A percentile compares a stretch with the other conserved stretches of the same genome.
Evolutionary conservation across 768 basidiomycete genomes (phyloP).

Genomic region (Dioszegia hungarica): DNA sequence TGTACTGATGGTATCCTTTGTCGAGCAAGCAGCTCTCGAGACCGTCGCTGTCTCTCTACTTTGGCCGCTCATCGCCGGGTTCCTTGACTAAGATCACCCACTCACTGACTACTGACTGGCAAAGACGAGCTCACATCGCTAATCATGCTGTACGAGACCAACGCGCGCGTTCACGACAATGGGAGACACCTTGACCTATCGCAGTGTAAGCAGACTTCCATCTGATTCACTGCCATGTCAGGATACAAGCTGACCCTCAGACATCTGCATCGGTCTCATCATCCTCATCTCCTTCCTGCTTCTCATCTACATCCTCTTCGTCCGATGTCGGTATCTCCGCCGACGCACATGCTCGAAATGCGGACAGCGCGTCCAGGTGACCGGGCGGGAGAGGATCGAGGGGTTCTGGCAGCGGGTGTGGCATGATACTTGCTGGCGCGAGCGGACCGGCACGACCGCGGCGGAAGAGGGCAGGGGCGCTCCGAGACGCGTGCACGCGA

Average conservation of each 20-base stretch:
- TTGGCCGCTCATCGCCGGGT: no score
- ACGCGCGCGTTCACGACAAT: no score
- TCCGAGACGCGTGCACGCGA: no score
- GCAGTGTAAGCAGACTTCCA: background rate
- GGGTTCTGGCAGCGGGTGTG: conserved; percentile 7
- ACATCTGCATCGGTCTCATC: background rate
- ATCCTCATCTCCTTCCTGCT: background rate
- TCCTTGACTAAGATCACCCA: no score
- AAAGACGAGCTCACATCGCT: no score
- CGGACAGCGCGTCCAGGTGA: background rate
- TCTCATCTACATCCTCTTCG: background rate
- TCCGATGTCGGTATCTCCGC: conserved; percentile 4
- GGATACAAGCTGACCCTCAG: background rate
- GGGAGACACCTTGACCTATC: background rate
- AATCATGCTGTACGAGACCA: no score
- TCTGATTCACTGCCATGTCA: background rate
- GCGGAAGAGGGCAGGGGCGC: background rate
- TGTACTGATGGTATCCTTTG: no score
- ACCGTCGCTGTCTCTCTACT: no score
- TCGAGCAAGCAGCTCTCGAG: no score
- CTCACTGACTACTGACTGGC: no score
- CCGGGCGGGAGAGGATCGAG: background rate
- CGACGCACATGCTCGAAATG: background rate
- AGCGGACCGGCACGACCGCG: background rate
- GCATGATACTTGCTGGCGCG: background rate